These are phyloP conservation scores for Ampelomyces quisqualis DNA, from an alignment of 2,329 filamentous ascomycete species.

Conservation along the genomic window DNA sequence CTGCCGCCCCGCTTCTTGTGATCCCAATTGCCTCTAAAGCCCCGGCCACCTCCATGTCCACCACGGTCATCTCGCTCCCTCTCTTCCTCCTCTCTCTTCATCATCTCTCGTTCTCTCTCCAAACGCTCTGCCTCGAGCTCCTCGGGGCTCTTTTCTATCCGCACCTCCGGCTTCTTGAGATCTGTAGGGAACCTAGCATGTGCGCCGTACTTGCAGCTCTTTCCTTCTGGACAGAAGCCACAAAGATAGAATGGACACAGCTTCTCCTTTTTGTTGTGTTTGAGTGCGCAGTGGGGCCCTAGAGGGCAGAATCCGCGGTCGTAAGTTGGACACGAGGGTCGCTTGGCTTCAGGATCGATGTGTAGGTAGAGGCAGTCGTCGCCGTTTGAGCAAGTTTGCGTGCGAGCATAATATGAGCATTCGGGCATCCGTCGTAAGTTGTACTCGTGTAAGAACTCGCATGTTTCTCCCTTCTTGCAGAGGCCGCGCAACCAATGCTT, in stretches of 20 bases:
- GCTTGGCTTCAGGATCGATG: conserved; percentile 76
- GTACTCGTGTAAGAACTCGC: conserved; percentile 98
- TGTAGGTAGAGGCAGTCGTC: conserved; percentile 95
- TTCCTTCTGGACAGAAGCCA: conserved; percentile 89
- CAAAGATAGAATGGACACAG: conserved; percentile 85
- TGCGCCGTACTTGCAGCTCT: conserved; percentile 72
- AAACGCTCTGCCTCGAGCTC: conserved; percentile 62
- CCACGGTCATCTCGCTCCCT: conserved; percentile 41
- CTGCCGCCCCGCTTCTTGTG: conserved; percentile 36
- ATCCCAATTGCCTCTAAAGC: conserved; percentile 39
- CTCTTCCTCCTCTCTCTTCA: conserved; percentile 45
- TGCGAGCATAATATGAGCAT: conserved; percentile 93
- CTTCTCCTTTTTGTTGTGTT: conserved; percentile 74
- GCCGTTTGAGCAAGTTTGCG: conserved; percentile 93
- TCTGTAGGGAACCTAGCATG: conserved; percentile 81
- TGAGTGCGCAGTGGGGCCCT: conserved; percentile 81
- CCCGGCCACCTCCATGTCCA: conserved; percentile 32
- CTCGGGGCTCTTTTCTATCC: conserved; percentile 70
- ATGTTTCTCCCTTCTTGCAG: conserved; percentile 95
- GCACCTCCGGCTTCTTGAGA: conserved; percentile 59
- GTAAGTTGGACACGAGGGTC: conserved; percentile 69
- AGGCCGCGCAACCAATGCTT: conserved; percentile 98
- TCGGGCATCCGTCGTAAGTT: conserved; percentile 98
- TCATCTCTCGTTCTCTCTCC: conserved; percentile 52
- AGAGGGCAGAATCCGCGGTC: conserved; percentile 92